Base-by-base conservation (phyloP, 129 eudicot species). In the Solidago caesia region DNA sequence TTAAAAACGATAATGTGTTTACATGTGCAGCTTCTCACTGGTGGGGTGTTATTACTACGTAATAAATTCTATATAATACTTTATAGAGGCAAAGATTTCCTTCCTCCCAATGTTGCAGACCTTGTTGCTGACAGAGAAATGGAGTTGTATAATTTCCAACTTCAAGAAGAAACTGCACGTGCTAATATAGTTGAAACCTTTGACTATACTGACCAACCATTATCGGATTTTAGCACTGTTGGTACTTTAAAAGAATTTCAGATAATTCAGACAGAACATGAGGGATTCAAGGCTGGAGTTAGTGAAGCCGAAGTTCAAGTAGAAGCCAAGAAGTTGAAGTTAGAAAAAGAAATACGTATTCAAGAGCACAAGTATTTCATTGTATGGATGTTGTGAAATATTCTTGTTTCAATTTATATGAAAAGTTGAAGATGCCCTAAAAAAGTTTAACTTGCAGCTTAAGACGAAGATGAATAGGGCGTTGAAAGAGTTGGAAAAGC, bases 21-120 rank as follows among this genome's bases (percentile, higher is more conserved):
- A 64, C 64, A 61, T 65, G 65, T 89, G 95, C 97, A 95, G 99
- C 64, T 44, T 84, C 90, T 95, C 68, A 95, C 99, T 5, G 97
- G 99, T 16, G 99, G 99, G 75, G 92, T 89, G 67, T 91, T 95
- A 47, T 67, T 95, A 64, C 75, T 95, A 77, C 99, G 99, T 72
- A 91, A 95, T 85, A 95, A 95, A 76, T 95, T 91, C 94, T 71
- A 80, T 45, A 91, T 95, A 79, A 87, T 91, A 77, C 87, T 95
- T 48, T 95, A 95, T 76, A 85, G 99, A 85, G 99, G 99, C 76
- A 95, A 95, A 74, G 96, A 95, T 82, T 95, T 89, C 55, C 82
- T 95, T 81, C 91, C 99, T 67, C 61, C 86, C 16, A 68, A 62
- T 45, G 94, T 89, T 87, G 97, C 94, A 52, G 76, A 80, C 51